Base-by-base conservation (phyloP, 495 filamentous ascomycete genomes). In the Acidomyces sp. region DNA sequence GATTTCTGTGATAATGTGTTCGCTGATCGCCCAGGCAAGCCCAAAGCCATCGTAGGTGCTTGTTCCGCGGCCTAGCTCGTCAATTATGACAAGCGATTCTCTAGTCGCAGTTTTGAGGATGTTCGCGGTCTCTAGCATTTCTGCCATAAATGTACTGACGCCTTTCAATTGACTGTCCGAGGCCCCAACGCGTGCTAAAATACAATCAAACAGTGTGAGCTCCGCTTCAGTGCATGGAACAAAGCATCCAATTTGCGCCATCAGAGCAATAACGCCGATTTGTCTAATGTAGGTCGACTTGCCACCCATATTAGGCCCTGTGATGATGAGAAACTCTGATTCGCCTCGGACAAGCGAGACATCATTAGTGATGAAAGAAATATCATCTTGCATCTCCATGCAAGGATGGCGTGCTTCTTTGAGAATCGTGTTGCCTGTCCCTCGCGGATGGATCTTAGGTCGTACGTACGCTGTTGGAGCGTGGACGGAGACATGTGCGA, bases 31-130 rank as follows among this genome's bases (percentile, higher is more conserved):
- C 90, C 90, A 97, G 0, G 90, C 90, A 19, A 97, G 75, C 21
- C 90, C 90, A 56, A 99, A 99, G 4, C 90, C 90, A 62, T 99
- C 92, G 59, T 99, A 99, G 0, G 92, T 99, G 45, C 85, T 94
- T 1, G 90, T 99, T 37, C 90, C 90, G 41, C 90, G 82, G 20
- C 90, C 90, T n/a, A 99, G 76, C 62, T 99, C 90, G 62, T 99
- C 92, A 52, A 96, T 93, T 62, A 99, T 94, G 57, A 99, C 93
- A 37, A 99, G 69, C 4, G 80, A 87, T 53, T 96, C 90, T 6
- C 77, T 77, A 1, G 90, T 96, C 3, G 90, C 90, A 3, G 82
- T 87, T 62, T 96, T 96, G 55, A 99, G 80, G 46, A 99, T 99
- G 54, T 94, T 95, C 41, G 90, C 84, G 0, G 90, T 99, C 56